Evolutionary conservation across 805 yeast species (phyloP), one percentile per base, ranked within the genome.

Genomic region (Candida parachauliodes): DNA sequence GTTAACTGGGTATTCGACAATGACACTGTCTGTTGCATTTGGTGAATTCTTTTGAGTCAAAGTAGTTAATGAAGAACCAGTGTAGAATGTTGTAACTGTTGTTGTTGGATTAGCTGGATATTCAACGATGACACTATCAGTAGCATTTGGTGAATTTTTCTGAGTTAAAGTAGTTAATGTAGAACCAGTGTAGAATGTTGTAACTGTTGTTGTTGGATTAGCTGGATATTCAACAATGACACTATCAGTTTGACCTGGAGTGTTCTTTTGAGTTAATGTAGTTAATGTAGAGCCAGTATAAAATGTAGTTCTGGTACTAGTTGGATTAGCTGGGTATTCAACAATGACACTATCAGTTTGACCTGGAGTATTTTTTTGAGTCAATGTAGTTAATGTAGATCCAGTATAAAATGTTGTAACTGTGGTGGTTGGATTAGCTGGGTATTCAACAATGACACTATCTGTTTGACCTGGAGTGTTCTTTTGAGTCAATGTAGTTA

Each of bases 391-490:
- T 14, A 31, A 22, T 14, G 34, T 14, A 10, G 27, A 31, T 9
- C 36, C 36, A 17, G 29, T 16, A 9, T 18, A 33, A 19, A 33
- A 33, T 12, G 22, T 33, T 5, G 36, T 24, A 3, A 22, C 15
- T 8, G 34, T 31, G 5, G 34, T 31, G 9, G 34, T 31, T 21
- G 52, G 48, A 33, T 36, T 42, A 8, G 24, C 29, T 7, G 57
- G 56, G n/a, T 44, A 44, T 3, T 47, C 43, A 3, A 50, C 46
- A 19, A 36, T 18, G 7, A 43, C 39, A 1, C 37, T 37, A 17
- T 17, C 44, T 18, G 43, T 41, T 18, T 39, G 4, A 17, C n/a
- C 17, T n/a, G 25, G 46, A n/a, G 46, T 42, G 3, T 41, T 33
- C 9, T 43, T 21, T 8, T 22, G 40, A 8, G 51, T 38, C 7